A percentile compares a stretch with the other conserved stretches of the same genome.
Conservation (phyloP, 2,329 filamentous ascomycete genomes). For the Colletotrichum phormii region DNA sequence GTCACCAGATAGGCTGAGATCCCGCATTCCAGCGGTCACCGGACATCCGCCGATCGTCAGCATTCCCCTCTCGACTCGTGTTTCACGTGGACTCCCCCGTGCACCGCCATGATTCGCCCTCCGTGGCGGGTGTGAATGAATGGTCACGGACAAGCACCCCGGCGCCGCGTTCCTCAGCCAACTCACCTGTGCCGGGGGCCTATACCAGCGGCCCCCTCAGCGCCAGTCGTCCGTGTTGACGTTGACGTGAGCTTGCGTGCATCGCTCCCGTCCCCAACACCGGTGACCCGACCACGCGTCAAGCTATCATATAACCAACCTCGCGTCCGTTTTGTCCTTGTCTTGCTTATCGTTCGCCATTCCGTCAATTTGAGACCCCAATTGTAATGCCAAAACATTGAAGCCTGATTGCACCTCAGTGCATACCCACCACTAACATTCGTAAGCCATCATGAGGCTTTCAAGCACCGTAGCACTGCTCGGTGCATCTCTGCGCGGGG, state of each 20-base stretch:
- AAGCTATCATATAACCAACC: slow-evolving; percentile 28
- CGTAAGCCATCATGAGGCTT: slow-evolving; percentile 44
- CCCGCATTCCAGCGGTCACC: slow-evolving; percentile 10
- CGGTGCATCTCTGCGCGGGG: slow-evolving; percentile 47
- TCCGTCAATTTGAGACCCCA: not conserved
- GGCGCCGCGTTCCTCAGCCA: slow-evolving; percentile 32
- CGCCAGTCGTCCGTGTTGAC: not conserved
- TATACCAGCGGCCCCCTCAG: slow-evolving; percentile 14
- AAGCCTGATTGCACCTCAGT: not conserved
- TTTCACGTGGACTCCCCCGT: slow-evolving; percentile 23
- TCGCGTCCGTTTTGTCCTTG: not conserved
- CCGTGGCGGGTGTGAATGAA: slow-evolving; percentile 9
- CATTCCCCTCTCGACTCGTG: not conserved
- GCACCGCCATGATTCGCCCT: slow-evolving; percentile 25
- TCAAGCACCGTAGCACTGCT: slow-evolving; percentile 43
- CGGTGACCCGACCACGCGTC: slow-evolving; percentile 30
- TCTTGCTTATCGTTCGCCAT: not conserved
- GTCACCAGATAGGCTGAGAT: not conserved
- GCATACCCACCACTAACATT: not conserved
- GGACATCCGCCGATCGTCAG: slow-evolving; percentile 4
- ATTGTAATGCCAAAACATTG: not conserved
- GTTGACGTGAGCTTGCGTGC: slow-evolving; percentile 7
- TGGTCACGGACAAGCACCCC: not conserved
- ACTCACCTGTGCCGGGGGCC: slow-evolving; percentile 7
- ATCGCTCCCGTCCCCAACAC: not conserved